Evolutionary conservation across 192 early-diverging fungal genomes (phyloP), one percentile per base, ranked within the genome.

Genomic region (Backusella luteola): DNA sequence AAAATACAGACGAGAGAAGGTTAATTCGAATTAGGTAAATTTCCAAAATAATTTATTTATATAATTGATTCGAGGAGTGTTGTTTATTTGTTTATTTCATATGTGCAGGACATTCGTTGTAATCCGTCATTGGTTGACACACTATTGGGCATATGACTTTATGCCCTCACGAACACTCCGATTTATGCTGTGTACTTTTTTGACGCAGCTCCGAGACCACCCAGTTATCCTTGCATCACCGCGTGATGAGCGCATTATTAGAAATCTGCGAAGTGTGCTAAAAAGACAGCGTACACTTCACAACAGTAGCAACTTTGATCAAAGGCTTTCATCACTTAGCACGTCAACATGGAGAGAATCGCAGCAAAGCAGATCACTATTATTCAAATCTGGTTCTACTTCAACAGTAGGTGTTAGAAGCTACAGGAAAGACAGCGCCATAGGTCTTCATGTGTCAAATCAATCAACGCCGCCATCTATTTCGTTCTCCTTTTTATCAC

Each of bases 111-210:
- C 86, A 0, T 89, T 89, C 71, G 86, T 86, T 36, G 88, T 88
- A 0, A 69, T 89, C 39, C 82, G 87, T 6, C 81, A 87, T 72
- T 89, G 88, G 88, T 77, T 89, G 34, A 83, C 81, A 34, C 83
- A 84, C 66, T 86, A 88, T 49, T 89, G 84, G 72, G 67, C 73
- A 17, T 77, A 86, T 32, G 88, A 89, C 41, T 89, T 89, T 63
- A 77, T 79, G 39, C 67, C 71, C 1, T 86, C 85, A 75, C 79
- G 83, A 34, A 77, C 84, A 6, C 73, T 89, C 1, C 81, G 88
- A n/a, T 87, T 85, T 44, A 81, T 84, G 23, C 80, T 87, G 67
- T 84, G 79, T 0, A 84, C 80, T 21, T 87, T 85, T 66, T 44
- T 89, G 23, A 79, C 79, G 26, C 77, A 84, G 35, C 73, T 89